Conservation (phyloP, 176 grass and related monocot genomes). For the Hordeum vulgare region MorexV3_pseudomolecules_assembly NC_058523.1:155239207-155239706, state of each 20-base stretch:
- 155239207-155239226: too few species aligned
- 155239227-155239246: too few species aligned
- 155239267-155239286: too few species aligned
- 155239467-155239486: slow-evolving; percentile 7
- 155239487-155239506: neutral
- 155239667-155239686: neutral
- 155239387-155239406: neutral
- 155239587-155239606: slow-evolving; percentile 7
- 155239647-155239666: neutral
- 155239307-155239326: neutral
- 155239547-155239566: neutral
- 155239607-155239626: too few species aligned
- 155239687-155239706: neutral
- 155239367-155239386: neutral
- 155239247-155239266: too few species aligned
- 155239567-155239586: neutral
- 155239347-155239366: neutral
- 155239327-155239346: too few species aligned
- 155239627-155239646: neutral
- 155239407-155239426: neutral
- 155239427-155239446: slow-evolving; percentile 6
- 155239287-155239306: too few species aligned
- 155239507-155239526: slow-evolving; percentile 9
- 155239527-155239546: neutral
- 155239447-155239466: neutral